A percentile compares a stretch with the other conserved stretches of the same genome.
Conservation (phyloP, 345 rosid species). For the Eucalyptus sp. region DNA sequence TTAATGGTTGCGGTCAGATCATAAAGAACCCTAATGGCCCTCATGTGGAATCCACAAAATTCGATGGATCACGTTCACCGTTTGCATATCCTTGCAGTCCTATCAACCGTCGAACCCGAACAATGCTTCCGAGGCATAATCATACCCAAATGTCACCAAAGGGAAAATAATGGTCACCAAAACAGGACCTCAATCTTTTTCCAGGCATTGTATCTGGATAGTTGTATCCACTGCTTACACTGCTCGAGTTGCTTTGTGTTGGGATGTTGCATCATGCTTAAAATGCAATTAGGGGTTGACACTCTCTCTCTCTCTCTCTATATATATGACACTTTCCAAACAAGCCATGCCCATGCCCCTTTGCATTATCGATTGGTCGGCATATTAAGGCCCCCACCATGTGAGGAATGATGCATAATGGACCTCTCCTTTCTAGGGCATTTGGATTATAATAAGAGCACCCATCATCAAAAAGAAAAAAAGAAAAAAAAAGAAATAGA, state of each 20-base stretch:
- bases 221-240: not conserved
- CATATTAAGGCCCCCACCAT: not conserved
- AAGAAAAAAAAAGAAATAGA: not conserved
- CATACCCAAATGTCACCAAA: not conserved
- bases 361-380: not conserved
- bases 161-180: not conserved
- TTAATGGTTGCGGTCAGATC: accelerated
- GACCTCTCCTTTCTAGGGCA: not conserved
- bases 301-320: too few species aligned
- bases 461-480: not conserved
- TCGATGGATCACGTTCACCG: accelerated
- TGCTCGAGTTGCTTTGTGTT: not conserved
- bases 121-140: not conserved
- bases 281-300: not conserved
- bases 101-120: not conserved
- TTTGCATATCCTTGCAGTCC: not conserved
- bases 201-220: not conserved
- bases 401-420: not conserved
- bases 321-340: not conserved
- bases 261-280: not conserved
- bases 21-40: not conserved
- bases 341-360: not conserved
- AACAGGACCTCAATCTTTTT: not conserved
- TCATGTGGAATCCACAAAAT: not conserved
- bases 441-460: not conserved